Percentiles rank a stretch among this genome's conserved stretches.
Evolutionary conservation across 106 monocot species (phyloP).

Genomic region (Vanilla planifolia): DNA sequence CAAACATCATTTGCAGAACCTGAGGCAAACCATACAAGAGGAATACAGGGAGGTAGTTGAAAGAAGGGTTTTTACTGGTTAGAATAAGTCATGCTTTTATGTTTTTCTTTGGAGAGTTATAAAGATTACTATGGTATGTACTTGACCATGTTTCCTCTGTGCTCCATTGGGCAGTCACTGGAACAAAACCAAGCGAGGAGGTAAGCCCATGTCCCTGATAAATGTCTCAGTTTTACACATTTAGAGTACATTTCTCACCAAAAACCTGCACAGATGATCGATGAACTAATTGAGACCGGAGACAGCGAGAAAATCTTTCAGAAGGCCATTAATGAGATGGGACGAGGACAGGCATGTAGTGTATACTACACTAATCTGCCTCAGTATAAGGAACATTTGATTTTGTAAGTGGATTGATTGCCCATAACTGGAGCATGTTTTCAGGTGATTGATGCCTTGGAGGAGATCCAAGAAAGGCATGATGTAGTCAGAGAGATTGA

Average conservation of each 20-base stretch:
- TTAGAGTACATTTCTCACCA: neutral
- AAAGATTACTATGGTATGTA: neutral
- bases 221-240: neutral
- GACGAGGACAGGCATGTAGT: constrained; percentile 46
- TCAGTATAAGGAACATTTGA: neutral
- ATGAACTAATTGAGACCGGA: constrained; percentile 54
- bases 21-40: constrained; percentile 46
- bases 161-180: constrained; percentile 35
- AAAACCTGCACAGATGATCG: constrained; percentile 27
- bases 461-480: constrained; percentile 62
- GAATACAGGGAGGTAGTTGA: constrained; percentile 56
- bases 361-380: neutral
- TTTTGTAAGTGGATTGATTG: neutral
- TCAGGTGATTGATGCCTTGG: constrained; percentile 34
- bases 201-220: constrained; percentile 12
- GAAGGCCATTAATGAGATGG: constrained; percentile 52
- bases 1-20: constrained; percentile 24
- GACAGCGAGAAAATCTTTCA: constrained; percentile 56
- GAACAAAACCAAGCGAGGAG: constrained; percentile 41
- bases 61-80: constrained; percentile 59
- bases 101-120: neutral
- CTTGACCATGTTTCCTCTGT: constrained; percentile 1
- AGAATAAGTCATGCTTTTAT: neutral
- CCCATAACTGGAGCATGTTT: neutral
- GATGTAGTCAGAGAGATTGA: constrained; percentile 52